Evolutionary conservation across 208 protist genomes (phyloP), one percentile per base, ranked within the genome.

Genomic region (Wallacemonas rigidus): DNA sequence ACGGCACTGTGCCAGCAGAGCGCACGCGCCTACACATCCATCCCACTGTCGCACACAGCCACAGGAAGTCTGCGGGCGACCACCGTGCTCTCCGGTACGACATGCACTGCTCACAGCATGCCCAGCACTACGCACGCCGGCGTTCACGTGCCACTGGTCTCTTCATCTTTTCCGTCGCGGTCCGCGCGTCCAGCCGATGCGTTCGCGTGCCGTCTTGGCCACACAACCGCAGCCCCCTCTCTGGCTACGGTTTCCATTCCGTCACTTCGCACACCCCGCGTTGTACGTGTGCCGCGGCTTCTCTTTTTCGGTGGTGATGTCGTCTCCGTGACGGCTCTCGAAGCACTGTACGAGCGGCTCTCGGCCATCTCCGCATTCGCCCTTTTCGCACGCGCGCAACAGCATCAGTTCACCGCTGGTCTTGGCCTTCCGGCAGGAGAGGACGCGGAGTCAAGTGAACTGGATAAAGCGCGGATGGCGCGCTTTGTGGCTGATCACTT

Each of bases 281-380:
- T 78, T 17, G 79, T 86, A 36, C 84, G 81, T 26, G 53, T 90
- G 8, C 86, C 86, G 2, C 86, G 86, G 3, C 43, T 96, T 6
- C 79, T 96, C 39, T 90, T 96, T 76, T 93, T 96, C 77, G 91
- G 91, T 44, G 91, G 91, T 1, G 91, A 94, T 60, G 74, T 85
- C 12, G 91, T 96, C 17, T 93, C 87, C 1, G 74, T 93, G 14
- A 85, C 86, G 1, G 85, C 84, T 1, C 84, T 96, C 2, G 80
- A 89, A 67, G 88, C 87, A 1, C 75, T 96, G 15, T 83, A 91
- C 77, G 72, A 82, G 50, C 87, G 88, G 50, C 80, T 95, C 71
- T 65, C 69, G 2, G 71, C 76, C 63, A 86, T 90, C 65, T 72
- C 85, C n/a, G 8, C 36, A 6, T 61, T 62, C 12, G 82, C 77